Evolutionary conservation across 192 early-diverging fungal genomes (phyloP).

Genomic region (Piromyces sp.): DNA sequence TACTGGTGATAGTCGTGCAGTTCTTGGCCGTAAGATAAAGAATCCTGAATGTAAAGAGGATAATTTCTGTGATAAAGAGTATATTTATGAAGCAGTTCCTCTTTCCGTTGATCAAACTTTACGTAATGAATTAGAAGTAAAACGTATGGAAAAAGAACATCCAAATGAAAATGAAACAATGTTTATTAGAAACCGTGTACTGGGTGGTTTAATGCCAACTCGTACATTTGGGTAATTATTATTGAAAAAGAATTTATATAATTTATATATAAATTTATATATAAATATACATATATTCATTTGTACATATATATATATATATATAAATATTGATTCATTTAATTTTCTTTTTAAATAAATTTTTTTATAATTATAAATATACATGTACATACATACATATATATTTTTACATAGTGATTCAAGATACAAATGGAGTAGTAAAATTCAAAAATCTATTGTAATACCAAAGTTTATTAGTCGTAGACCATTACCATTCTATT

Average conservation of each 20-base stretch:
- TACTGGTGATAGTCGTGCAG: background rate
- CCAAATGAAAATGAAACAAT: slow-evolving; percentile 50
- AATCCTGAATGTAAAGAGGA: background rate
- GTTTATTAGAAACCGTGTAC: slow-evolving; percentile 31
- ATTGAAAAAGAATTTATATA: too few species aligned
- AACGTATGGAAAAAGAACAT: slow-evolving; percentile 42
- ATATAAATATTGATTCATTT: too few species aligned
- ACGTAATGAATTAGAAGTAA: slow-evolving; percentile 24
- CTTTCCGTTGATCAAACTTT: slow-evolving; percentile 49
- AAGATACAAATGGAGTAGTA: background rate
- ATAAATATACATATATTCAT: too few species aligned
- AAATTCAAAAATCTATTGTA: slow-evolving; percentile 4
- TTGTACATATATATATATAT: too few species aligned
- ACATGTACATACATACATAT: too few species aligned
- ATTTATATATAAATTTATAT: too few species aligned
- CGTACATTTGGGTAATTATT: background rate
- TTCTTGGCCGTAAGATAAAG: background rate
- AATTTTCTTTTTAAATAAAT: too few species aligned
- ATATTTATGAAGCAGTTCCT: slow-evolving; percentile 25
- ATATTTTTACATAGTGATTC: background rate
- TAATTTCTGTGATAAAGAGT: slow-evolving; percentile 14
- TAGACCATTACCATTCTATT: slow-evolving; percentile 40
- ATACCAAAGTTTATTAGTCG: slow-evolving; percentile 4
- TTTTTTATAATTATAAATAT: too few species aligned
- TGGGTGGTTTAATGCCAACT: slow-evolving; percentile 20